Evolutionary conservation across 805 yeast species (phyloP).

Genomic region (Yarrowia deformans): DNA sequence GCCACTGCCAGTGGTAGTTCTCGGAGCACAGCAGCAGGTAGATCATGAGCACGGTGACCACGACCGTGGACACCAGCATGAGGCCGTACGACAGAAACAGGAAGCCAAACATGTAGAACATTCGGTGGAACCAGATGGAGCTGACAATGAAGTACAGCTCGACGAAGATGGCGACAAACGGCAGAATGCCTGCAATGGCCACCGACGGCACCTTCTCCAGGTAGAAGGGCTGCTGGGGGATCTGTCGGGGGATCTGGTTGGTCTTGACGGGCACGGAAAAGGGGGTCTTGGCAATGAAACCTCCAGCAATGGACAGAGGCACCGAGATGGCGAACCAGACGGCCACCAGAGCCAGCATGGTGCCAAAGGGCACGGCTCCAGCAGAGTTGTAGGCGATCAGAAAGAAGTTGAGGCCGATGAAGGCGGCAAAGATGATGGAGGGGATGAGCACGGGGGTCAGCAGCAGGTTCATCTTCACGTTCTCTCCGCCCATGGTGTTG

Average conservation of each 20-base stretch:
- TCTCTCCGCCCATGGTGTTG: slow-evolving; percentile 89
- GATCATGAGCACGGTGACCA: slow-evolving; percentile 79
- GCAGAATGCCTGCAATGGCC: slow-evolving; percentile 85
- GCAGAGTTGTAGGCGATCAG: slow-evolving; percentile 80
- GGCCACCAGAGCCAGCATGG: slow-evolving; percentile 77
- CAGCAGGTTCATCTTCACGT: slow-evolving; percentile 85
- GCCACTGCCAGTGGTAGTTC: slow-evolving; percentile 98
- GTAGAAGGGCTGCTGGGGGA: slow-evolving; percentile 90
- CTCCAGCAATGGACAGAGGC: slow-evolving; percentile 86
- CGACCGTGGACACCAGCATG: slow-evolving; percentile 79
- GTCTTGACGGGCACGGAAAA: slow-evolving; percentile 81
- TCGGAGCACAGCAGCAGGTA: slow-evolving; percentile 88
- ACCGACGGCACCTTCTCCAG: slow-evolving; percentile 71
- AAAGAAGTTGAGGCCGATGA: slow-evolving; percentile 80
- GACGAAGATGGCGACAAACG: slow-evolving; percentile 93
- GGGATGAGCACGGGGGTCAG: slow-evolving; percentile 88
- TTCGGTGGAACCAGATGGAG: slow-evolving; percentile 91
- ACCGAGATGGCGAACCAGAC: slow-evolving; percentile 88
- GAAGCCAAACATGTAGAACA: slow-evolving; percentile 98
- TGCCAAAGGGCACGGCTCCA: slow-evolving; percentile 93
- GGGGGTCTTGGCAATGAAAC: slow-evolving; percentile 69
- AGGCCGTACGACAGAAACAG: slow-evolving; percentile 85
- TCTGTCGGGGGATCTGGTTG: slow-evolving; percentile 95
- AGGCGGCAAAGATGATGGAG: slow-evolving; percentile 68
- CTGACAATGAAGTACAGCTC: slow-evolving; percentile 92